A percentile compares a stretch with the other conserved stretches of the same genome.
Conservation (phyloP, 371 early-diverging fungal genomes). For the Mucor irregularis region DNA sequence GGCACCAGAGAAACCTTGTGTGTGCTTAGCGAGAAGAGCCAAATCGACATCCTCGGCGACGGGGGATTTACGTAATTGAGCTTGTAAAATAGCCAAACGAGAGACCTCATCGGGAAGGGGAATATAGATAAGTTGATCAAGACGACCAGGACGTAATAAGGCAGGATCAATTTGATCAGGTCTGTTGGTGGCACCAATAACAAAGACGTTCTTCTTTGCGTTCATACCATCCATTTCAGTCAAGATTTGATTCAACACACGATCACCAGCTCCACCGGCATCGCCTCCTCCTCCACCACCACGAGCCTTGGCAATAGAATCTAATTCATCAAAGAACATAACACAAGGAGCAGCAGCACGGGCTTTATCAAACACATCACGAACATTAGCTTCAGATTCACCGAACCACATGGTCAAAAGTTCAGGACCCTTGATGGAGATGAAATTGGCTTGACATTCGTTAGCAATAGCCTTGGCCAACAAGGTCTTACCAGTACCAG, state of each 20-base stretch:
- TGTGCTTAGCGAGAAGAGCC: slow-evolving; percentile 83
- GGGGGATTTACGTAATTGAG: slow-evolving; percentile 98
- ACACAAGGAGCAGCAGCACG: slow-evolving; percentile 99
- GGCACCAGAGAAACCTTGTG: slow-evolving; percentile 99
- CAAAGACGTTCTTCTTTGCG: slow-evolving; percentile 97
- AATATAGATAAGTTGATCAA: slow-evolving; percentile 99
- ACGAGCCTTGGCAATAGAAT: slow-evolving; percentile 99
- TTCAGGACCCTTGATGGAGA: slow-evolving; percentile 99
- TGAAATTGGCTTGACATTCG: slow-evolving; percentile 99
- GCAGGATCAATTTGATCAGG: slow-evolving; percentile 39
- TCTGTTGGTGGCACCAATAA: slow-evolving; percentile 99
- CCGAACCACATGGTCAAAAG: slow-evolving; percentile 99
- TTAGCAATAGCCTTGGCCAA: slow-evolving; percentile 99
- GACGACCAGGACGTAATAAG: slow-evolving; percentile 92
- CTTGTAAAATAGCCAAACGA: slow-evolving; percentile 87
- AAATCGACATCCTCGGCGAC: slow-evolving; percentile 88
- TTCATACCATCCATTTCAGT: slow-evolving; percentile 99
- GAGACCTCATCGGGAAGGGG: slow-evolving; percentile 96
- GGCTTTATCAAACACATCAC: slow-evolving; percentile 99
- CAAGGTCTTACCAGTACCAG: slow-evolving; percentile 99
- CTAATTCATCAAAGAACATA: slow-evolving; percentile 99
- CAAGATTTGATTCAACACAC: slow-evolving; percentile 99
- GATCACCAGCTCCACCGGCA: slow-evolving; percentile 97
- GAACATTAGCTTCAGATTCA: slow-evolving; percentile 99
- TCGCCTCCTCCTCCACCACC: slow-evolving; percentile 79